Evolutionary conservation across 2,329 filamentous ascomycete genomes (phyloP).

Genomic region (Aspergillus amoenus): DNA sequence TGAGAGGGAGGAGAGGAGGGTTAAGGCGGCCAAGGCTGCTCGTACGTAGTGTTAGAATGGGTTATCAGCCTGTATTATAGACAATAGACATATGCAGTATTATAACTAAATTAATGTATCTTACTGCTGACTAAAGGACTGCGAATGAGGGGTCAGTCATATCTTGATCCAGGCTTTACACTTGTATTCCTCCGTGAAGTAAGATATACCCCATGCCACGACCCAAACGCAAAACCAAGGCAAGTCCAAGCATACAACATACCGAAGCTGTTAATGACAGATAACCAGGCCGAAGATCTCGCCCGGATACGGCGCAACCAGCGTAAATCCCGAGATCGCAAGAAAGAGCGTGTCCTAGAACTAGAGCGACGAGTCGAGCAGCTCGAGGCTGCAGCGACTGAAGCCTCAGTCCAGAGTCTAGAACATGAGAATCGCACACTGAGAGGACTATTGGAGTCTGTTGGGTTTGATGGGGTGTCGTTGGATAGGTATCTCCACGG

Average conservation of each 20-base stretch:
- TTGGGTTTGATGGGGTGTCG: neutral
- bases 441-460: neutral
- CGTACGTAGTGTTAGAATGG: too few relatives aligned
- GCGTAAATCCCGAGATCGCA: constrained; percentile 3
- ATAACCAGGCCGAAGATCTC: constrained; percentile 4
- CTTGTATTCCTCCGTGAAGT: too few relatives aligned
- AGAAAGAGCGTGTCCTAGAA: neutral
- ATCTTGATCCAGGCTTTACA: too few relatives aligned
- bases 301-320: constrained; percentile 2
- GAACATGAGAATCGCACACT: neutral
- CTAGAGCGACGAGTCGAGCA: neutral
- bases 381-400: neutral
- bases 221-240: constrained; percentile 6
- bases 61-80: too few relatives aligned
- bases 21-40: neutral
- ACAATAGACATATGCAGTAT: too few relatives aligned
- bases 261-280: neutral
- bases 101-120: too few relatives aligned
- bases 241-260: neutral
- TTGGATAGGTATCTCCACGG: neutral
- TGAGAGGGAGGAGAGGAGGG: constrained; percentile 48
- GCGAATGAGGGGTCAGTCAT: too few relatives aligned
- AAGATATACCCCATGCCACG: neutral
- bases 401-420: neutral
- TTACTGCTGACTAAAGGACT: too few relatives aligned